These are phyloP conservation scores for Schrenkiella parvula DNA, from an alignment of 345 rosid genomes.

Conservation along the genomic window DNA sequence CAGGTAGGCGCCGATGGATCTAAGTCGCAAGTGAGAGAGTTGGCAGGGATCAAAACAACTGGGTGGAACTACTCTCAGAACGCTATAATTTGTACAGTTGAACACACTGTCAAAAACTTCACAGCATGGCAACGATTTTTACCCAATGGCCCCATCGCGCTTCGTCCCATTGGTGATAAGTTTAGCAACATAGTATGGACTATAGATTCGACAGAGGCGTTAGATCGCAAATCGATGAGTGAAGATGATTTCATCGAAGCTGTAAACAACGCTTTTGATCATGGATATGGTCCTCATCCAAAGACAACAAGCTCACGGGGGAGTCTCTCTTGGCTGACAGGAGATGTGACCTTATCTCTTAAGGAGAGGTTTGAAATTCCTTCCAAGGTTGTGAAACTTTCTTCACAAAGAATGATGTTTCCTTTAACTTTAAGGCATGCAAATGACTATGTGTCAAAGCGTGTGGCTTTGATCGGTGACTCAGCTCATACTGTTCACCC, in stretches of 20 bases:
- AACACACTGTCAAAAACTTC: slow-evolving; percentile 58
- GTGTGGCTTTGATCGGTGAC: slow-evolving; percentile 75
- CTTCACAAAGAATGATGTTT: slow-evolving; percentile 79
- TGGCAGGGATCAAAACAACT: slow-evolving; percentile 73
- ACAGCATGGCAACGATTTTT: slow-evolving; percentile 96
- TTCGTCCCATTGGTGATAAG: slow-evolving; percentile 77
- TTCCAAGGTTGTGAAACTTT: slow-evolving; percentile 68
- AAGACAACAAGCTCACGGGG: slow-evolving; percentile 43
- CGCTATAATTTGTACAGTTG: slow-evolving; percentile 90
- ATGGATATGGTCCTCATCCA: slow-evolving; percentile 84
- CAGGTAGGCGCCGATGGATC: slow-evolving; percentile 97
- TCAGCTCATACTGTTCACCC: slow-evolving; percentile 98
- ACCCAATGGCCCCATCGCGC: slow-evolving; percentile 93
- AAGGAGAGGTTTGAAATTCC: slow-evolving; percentile 72
- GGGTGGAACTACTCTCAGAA: slow-evolving; percentile 93
- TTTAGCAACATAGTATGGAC: slow-evolving; percentile 97
- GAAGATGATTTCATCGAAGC: slow-evolving; percentile 76
- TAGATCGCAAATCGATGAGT: slow-evolving; percentile 57
- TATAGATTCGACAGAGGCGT: slow-evolving; percentile 71
- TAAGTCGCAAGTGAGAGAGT: slow-evolving; percentile 81
- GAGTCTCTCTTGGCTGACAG: slow-evolving; percentile 62
- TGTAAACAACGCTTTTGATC: slow-evolving; percentile 72
- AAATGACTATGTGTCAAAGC: slow-evolving; percentile 58
- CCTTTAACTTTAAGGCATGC: slow-evolving; percentile 85
- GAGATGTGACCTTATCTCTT: slow-evolving; percentile 37